These are phyloP conservation scores for Aspergillus panamensis DNA, from an alignment of 495 filamentous ascomycete genomes.

Conservation along the genomic window DNA sequence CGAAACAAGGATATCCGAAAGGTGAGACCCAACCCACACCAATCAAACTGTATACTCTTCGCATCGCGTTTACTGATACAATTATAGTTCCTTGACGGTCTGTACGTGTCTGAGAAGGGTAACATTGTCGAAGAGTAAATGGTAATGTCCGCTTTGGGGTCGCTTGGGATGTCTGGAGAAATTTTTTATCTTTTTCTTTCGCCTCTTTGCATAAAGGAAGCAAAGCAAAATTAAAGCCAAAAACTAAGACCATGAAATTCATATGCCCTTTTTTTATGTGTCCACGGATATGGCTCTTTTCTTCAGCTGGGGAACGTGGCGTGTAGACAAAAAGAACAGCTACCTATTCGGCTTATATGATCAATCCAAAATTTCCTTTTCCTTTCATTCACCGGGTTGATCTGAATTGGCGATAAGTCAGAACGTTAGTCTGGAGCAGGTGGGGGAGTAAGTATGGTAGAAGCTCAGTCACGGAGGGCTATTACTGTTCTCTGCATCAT, in stretches of 20 bases:
- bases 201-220: conserved; percentile 45
- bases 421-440: too few species aligned
- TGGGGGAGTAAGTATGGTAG: too few species aligned
- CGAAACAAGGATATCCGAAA: conserved; percentile 99
- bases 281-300: conserved; percentile 31
- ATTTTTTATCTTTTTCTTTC: conserved; percentile 33
- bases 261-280: conserved; percentile 26
- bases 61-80: conserved; percentile 13
- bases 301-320: conserved; percentile 28
- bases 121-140: conserved; percentile 77
- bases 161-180: conserved; percentile 43
- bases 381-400: conserved; percentile 1
- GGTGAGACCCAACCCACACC: conserved; percentile 47
- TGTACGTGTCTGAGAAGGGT: conserved; percentile 97
- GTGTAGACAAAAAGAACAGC: conserved; percentile 25
- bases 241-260: conserved; percentile 40
- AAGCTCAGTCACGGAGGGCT: too few species aligned
- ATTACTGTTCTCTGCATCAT: not conserved
- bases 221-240: conserved; percentile 43
- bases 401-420: not conserved
- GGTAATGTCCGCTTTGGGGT: conserved; percentile 35
- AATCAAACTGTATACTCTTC: not conserved
- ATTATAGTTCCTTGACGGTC: conserved; percentile 93
- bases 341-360: conserved; percentile 18
- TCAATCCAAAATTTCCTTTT: conserved; percentile 7